phyloP scores from a whole-genome alignment of 371 early-diverging fungal genomes.

The Umbelopsis sp. region DNA sequence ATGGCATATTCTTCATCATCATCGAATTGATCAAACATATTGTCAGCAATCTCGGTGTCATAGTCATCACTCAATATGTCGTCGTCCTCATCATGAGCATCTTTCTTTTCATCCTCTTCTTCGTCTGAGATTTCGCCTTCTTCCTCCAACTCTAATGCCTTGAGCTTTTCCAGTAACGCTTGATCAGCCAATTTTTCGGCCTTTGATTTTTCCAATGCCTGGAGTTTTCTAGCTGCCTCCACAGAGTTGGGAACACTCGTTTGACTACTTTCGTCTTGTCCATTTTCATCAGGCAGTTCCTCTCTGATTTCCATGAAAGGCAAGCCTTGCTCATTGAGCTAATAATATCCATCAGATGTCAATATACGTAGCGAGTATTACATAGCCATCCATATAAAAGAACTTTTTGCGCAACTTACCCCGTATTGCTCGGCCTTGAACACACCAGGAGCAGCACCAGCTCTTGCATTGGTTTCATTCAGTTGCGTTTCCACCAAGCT shows the following conservation, averaged over 20 bases:
- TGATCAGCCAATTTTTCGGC: conserved; percentile 24
- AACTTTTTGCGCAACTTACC: conserved; percentile 21
- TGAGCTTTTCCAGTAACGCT: conserved; percentile 53
- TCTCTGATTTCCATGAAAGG: conserved; percentile 89
- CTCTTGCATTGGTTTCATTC: conserved; percentile 43
- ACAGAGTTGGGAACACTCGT: background rate
- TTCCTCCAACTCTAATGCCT: conserved; percentile 63
- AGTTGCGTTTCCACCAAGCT: conserved; percentile 55
- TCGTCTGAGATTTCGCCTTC: conserved; percentile 43
- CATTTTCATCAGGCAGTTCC: conserved; percentile 50
- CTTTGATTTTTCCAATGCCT: conserved; percentile 17
- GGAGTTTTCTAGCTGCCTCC: conserved; percentile 21
- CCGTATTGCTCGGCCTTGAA: conserved; percentile 35
- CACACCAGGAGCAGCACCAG: conserved; percentile 43
- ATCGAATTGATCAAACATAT: conserved; percentile 53
- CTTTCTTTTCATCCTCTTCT: conserved; percentile 18
- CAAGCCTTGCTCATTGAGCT: conserved; percentile 88
- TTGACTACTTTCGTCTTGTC: background rate
- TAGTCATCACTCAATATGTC: conserved; percentile 51
- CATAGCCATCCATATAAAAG: too few relatives aligned
- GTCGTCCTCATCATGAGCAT: conserved; percentile 40
- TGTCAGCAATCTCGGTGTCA: conserved; percentile 47
- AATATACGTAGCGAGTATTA: background rate
- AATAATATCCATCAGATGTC: background rate
- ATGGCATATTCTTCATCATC: conserved; percentile 61